Evolutionary conservation across 305 asterid species (phyloP).

Genomic region (Fraxinus albicans): DNA sequence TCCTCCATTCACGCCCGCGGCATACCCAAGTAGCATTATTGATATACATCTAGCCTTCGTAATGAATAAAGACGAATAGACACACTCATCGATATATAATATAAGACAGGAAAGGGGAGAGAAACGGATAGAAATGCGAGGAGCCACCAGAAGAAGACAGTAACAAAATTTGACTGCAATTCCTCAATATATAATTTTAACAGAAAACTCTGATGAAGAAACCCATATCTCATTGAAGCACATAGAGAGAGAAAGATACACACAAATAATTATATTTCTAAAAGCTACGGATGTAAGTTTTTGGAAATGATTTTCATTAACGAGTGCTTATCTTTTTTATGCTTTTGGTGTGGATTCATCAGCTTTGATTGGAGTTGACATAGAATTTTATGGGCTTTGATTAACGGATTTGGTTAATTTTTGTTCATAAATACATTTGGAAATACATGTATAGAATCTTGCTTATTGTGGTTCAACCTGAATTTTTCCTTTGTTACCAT

Average conservation of each 20-base stretch:
- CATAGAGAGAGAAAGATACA: slow-evolving; percentile 8
- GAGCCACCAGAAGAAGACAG: slow-evolving; percentile 41
- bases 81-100: too few species aligned
- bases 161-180: slow-evolving; percentile 24
- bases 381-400: slow-evolving; percentile 17
- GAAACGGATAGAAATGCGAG: slow-evolving; percentile 64
- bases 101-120: slow-evolving; percentile 21
- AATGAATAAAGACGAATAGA: not conserved
- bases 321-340: slow-evolving; percentile 17
- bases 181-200: slow-evolving; percentile 1
- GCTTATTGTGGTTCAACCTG: slow-evolving; percentile 23
- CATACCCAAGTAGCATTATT: too few species aligned
- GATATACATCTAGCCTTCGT: not conserved
- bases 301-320: not conserved
- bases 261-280: not conserved
- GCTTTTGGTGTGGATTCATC: slow-evolving; percentile 24
- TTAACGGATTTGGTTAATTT: not conserved
- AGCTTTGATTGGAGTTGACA: slow-evolving; percentile 27
- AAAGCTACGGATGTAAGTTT: slow-evolving; percentile 39
- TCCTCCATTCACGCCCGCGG: too few species aligned
- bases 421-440: not conserved
- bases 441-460: slow-evolving; percentile 18
- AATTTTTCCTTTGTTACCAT: slow-evolving; percentile 18
- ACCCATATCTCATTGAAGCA: slow-evolving; percentile 25
- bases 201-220: slow-evolving; percentile 5